Evolutionary conservation across 306 rosid genomes (phyloP).

Genomic region (Fragaria ananassa): DNA sequence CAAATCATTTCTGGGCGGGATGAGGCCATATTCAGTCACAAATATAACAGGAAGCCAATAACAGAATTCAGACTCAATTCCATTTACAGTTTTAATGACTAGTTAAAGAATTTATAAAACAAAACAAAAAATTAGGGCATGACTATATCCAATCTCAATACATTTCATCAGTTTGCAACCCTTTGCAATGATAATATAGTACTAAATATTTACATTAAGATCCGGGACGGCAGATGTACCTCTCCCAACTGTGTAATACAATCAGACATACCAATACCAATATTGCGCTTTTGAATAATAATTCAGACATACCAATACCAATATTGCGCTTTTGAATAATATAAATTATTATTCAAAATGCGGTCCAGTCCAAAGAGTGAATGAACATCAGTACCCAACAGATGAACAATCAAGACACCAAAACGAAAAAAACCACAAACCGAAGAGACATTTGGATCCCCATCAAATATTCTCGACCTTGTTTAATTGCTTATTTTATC

Average conservation of each 20-base stretch:
- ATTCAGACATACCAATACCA: constrained; percentile 19
- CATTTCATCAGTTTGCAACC: constrained; percentile 33
- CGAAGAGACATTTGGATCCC: constrained; percentile 52
- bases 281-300: constrained; percentile 35
- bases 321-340: constrained; percentile 34
- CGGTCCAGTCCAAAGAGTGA: constrained; percentile 41
- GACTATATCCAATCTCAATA: constrained; percentile 29
- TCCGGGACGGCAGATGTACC: constrained; percentile 26
- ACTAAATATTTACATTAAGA: constrained; percentile 47
- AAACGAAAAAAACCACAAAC: constrained; percentile 31
- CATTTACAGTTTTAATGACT: too few species aligned
- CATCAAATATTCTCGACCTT: constrained; percentile 10
- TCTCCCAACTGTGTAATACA: constrained; percentile 26
- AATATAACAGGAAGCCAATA: too few species aligned
- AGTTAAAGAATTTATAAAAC: not conserved
- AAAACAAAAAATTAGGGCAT: not conserved
- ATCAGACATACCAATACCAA: constrained; percentile 20
- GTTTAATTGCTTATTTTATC: constrained; percentile 31
- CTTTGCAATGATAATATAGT: constrained; percentile 25
- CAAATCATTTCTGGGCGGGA: too few species aligned
- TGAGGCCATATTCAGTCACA: too few species aligned
- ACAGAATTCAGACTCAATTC: too few species aligned
- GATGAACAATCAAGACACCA: constrained; percentile 37
- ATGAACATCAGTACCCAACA: constrained; percentile 38
- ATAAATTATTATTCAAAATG: constrained; percentile 37